A percentile compares a stretch with the other conserved stretches of the same genome.
These are phyloP conservation scores for Phenoliferia sp. DNA, from an alignment of 1,284 basidiomycete species.

Conservation along the genomic window DNA sequence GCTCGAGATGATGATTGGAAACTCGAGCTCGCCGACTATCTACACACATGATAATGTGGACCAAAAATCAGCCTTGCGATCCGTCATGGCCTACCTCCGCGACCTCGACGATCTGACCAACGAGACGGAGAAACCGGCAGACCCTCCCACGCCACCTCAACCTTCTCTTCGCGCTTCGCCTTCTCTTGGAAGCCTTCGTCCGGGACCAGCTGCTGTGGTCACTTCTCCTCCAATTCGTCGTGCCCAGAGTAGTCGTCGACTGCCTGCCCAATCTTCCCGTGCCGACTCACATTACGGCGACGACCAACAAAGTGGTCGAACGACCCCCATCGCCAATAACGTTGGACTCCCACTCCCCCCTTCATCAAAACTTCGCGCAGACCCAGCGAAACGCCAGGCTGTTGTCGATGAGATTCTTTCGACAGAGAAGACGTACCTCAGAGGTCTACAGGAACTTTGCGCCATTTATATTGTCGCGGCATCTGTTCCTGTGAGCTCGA, in stretches of 20 bases:
- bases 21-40: background rate
- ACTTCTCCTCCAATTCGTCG: constrained; percentile 14
- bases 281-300: constrained; percentile 11
- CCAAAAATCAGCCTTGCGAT: constrained; percentile 61
- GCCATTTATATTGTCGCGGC: constrained; percentile 93
- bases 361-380: constrained; percentile 32
- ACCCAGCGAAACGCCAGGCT: constrained; percentile 38
- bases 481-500: constrained; percentile 53
- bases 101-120: constrained; percentile 80
- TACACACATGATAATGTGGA: background rate
- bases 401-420: constrained; percentile 50
- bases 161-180: constrained; percentile 13
- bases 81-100: constrained; percentile 88
- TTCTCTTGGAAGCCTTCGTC: constrained; percentile 15
- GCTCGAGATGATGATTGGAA: background rate
- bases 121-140: background rate
- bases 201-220: background rate
- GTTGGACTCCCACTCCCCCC: background rate
- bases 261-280: constrained; percentile 5
- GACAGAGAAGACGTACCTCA: constrained; percentile 93
- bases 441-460: constrained; percentile 83
- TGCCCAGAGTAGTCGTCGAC: constrained; percentile 17
- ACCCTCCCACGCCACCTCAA: constrained; percentile 2
- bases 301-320: background rate
- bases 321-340: background rate